Evolutionary conservation across 2,329 filamentous ascomycete species (phyloP).

Genomic region (Monilinia aucupariae): DNA sequence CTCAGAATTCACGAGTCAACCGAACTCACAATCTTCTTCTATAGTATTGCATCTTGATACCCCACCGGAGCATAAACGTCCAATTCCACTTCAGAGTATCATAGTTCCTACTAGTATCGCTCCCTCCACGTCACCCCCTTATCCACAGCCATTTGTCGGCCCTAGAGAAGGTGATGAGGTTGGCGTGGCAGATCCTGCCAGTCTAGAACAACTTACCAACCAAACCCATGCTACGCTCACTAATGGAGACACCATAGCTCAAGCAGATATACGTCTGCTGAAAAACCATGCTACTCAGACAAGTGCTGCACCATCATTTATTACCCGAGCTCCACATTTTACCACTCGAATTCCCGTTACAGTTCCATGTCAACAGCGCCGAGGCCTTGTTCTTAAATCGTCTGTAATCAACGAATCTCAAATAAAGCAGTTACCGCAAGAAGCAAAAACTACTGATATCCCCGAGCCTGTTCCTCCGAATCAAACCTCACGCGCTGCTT

Average conservation of each 20-base stretch:
- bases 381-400: conserved; percentile 9
- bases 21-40: conserved; percentile 14
- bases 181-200: conserved; percentile 2
- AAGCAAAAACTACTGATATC: neutral
- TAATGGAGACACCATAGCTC: neutral
- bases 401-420: neutral
- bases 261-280: neutral
- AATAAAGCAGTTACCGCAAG: neutral
- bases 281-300: conserved; percentile 11
- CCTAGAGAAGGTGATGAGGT: neutral
- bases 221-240: neutral
- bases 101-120: neutral
- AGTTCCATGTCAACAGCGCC: conserved; percentile 12
- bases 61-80: conserved; percentile 4
- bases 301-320: conserved; percentile 11
- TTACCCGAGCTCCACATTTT: conserved; percentile 11
- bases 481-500: neutral
- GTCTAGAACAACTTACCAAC: neutral
- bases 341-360: conserved; percentile 9
- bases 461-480: neutral
- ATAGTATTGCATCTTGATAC: conserved; percentile 18
- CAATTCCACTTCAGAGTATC: no score
- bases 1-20: conserved; percentile 11
- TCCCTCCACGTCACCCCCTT: neutral
- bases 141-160: neutral